These are phyloP conservation scores for Grosmannia huntii DNA, from an alignment of 2,329 filamentous ascomycete species.

Conservation along the genomic window DNA sequence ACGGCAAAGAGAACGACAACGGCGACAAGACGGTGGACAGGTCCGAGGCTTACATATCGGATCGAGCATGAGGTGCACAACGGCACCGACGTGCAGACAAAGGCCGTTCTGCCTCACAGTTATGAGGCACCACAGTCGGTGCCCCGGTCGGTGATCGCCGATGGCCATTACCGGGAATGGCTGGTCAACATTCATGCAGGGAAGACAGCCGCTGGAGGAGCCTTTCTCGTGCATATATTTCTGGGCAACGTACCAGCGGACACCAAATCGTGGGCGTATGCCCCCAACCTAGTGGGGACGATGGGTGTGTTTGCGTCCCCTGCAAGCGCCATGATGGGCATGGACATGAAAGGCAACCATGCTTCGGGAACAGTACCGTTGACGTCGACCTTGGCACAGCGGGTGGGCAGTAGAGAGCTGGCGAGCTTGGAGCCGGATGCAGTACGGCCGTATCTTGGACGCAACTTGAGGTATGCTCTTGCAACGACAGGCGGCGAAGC, in stretches of 20 bases:
- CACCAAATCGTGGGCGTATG: slow-evolving; percentile 34
- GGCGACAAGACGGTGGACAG: not conserved
- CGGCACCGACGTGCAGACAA: not conserved
- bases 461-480: slow-evolving; percentile 23
- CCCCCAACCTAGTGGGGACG: slow-evolving; percentile 46
- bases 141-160: slow-evolving; percentile 19
- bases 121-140: not conserved
- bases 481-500: slow-evolving; percentile 17
- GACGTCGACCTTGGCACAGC: slow-evolving; percentile 33
- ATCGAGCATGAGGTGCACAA: not conserved
- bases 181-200: slow-evolving; percentile 51
- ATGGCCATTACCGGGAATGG: slow-evolving; percentile 47
- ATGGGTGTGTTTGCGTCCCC: slow-evolving; percentile 40
- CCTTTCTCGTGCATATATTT: slow-evolving; percentile 58
- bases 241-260: slow-evolving; percentile 39
- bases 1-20: not conserved
- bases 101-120: not conserved
- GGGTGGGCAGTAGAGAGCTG: slow-evolving; percentile 25
- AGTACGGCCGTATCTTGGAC: slow-evolving; percentile 28
- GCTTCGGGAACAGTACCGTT: slow-evolving; percentile 39
- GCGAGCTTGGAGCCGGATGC: slow-evolving; percentile 22
- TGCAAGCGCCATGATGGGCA: slow-evolving; percentile 7
- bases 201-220: slow-evolving; percentile 45
- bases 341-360: slow-evolving; percentile 19
- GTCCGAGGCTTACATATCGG: not conserved